These are phyloP conservation scores for Smittium mucronatum DNA, from an alignment of 371 early-diverging fungal species.

Conservation along the genomic window DNA sequence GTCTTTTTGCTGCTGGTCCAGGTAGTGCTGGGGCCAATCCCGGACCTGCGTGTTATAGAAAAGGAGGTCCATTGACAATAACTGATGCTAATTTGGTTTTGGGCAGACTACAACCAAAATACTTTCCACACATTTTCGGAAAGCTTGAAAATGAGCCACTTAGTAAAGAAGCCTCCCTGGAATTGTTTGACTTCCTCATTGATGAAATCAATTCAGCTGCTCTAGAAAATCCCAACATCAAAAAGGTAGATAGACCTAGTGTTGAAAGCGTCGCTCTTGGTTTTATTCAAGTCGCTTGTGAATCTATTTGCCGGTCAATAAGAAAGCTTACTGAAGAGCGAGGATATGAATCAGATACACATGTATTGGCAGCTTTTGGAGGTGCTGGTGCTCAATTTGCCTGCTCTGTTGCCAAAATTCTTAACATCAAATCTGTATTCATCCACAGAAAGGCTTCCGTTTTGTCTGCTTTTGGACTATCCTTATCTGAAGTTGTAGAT, in stretches of 20 bases:
- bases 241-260: conserved; percentile 35
- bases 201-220: conserved; percentile 41
- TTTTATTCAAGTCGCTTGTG: conserved; percentile 88
- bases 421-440: conserved; percentile 70
- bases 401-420: conserved; percentile 76
- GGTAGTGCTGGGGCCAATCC: conserved; percentile 91
- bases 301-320: conserved; percentile 91
- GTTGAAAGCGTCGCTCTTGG: conserved; percentile 83
- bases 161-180: conserved; percentile 48
- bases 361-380: conserved; percentile 86
- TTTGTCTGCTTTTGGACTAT: conserved; percentile 84
- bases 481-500: conserved; percentile 81
- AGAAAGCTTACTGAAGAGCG: conserved; percentile 85
- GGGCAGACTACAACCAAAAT: conserved; percentile 72
- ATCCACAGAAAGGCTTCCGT: conserved; percentile 82
- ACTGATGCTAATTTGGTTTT: conserved; percentile 88
- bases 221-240: not conserved
- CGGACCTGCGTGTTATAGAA: conserved; percentile 90
- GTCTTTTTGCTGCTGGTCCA: conserved; percentile 89
- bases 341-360: conserved; percentile 76
- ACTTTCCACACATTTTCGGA: conserved; percentile 93
- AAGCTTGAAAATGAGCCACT: conserved; percentile 69
- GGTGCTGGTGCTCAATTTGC: conserved; percentile 92
- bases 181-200: conserved; percentile 50
- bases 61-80: conserved; percentile 82